These are phyloP conservation scores for Rhododendron williamsianum DNA, from an alignment of 148 eudicot species.

Conservation along the genomic window DNA sequence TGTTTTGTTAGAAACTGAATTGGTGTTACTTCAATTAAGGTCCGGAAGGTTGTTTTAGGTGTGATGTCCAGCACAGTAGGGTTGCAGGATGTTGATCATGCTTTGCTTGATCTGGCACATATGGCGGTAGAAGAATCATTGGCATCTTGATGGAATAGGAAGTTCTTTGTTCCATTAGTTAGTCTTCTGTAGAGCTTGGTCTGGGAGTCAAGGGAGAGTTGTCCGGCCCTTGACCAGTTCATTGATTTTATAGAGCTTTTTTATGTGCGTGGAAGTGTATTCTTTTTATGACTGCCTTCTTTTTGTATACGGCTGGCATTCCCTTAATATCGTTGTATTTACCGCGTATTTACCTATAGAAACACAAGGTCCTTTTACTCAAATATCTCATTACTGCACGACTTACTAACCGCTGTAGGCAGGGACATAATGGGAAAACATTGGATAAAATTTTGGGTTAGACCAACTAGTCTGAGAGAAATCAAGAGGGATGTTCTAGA, in stretches of 20 bases:
- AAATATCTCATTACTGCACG: neutral
- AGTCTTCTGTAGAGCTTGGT: neutral
- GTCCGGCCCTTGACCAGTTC: neutral
- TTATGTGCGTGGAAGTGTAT: neutral
- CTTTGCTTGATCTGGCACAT: neutral
- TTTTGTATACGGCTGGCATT: neutral
- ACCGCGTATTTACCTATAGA: neutral
- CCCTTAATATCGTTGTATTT: neutral
- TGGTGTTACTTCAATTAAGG: neutral
- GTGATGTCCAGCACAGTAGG: neutral
- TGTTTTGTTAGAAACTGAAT: neutral
- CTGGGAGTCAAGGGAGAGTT: neutral
- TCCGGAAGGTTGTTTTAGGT: neutral
- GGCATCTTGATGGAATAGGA: neutral
- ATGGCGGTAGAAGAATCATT: neutral
- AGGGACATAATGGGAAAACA: neutral
- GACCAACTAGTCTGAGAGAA: neutral
- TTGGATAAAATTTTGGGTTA: neutral
- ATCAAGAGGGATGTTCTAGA: neutral
- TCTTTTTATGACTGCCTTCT: neutral
- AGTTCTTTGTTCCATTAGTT: neutral
- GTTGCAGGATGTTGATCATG: neutral
- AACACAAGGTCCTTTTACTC: neutral
- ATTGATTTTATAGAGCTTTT: neutral
- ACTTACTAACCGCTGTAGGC: neutral